Base-by-base conservation (phyloP, 768 basidiomycete species). In the Russula earlei region DNA sequence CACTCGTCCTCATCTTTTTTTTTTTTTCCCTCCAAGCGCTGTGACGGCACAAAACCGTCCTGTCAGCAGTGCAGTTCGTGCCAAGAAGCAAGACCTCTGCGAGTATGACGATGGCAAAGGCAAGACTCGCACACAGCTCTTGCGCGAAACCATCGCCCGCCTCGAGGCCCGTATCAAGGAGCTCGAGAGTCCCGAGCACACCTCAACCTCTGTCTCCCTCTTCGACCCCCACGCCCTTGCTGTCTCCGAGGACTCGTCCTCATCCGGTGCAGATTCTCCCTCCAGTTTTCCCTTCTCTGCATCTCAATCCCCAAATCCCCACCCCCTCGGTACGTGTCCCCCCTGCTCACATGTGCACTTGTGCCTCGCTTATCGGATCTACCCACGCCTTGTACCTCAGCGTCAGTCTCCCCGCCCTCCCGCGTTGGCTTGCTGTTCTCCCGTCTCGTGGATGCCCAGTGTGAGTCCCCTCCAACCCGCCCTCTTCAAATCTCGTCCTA, bases 81-180 rank as follows among this genome's bases (percentile, higher is more conserved):
- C 86, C 41, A 89, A 89, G 76, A 88, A 87, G 67, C 73, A 72
- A 49, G 84, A 87, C 3, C 72, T 67, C 11, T 90, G 87, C 68
- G 84, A 86, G 64, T 90, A 89, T 67, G 87, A 90, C 62, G 87
- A 90, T 69, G 87, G 87, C 24, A 87, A 84, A 72, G 84, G 85
- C 47, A 89, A 88, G 73, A 88, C 85, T 43, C 77, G 86, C 58
- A 89, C 87, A 0, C 87, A 89, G 64, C 67, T 88, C 48, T 77
- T 90, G 55, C 82, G 85, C 54, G 87, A 90, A 67, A 85, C 83
- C 64, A 85, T 90, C 60, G 74, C 75, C 42, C 81, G 81, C 37
- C 80, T 89, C 54, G 86, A 90, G 67, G 74, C 81, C 43, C 74
- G 86, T 54, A 78, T 89, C 59, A 75, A 77, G 48, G 85, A 89